Percentiles rank a stretch among this genome's conserved stretches.
These are phyloP conservation scores for Xylaria hypoxylon DNA, from an alignment of 2,329 filamentous ascomycete species.

Conservation along the genomic window DNA sequence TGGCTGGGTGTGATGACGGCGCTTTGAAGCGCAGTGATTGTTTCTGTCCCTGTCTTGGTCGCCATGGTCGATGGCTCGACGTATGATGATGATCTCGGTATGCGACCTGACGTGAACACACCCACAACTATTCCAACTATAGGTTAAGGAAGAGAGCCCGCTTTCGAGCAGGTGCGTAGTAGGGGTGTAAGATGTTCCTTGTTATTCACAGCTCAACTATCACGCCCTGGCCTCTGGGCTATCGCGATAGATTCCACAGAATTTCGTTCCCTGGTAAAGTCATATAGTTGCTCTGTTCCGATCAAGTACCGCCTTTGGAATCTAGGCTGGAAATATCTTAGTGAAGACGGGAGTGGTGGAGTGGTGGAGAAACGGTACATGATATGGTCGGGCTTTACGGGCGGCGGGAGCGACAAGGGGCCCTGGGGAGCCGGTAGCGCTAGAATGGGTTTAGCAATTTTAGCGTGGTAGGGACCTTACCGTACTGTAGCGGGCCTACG, in stretches of 20 bases:
- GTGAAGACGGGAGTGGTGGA: constrained; percentile 22
- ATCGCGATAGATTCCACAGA: constrained; percentile 14
- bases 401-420: no score
- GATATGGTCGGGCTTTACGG: no score
- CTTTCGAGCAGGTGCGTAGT: constrained; percentile 15
- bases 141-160: constrained; percentile 17
- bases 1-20: constrained; percentile 14
- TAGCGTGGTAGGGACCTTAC: no score
- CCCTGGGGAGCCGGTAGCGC: no score
- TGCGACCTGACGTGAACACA: constrained; percentile 14
- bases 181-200: constrained; percentile 23
- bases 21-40: constrained; percentile 21
- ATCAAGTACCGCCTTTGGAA: constrained; percentile 4
- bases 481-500: no score
- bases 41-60: constrained; percentile 20
- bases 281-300: constrained; percentile 1
- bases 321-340: constrained; percentile 25
- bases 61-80: constrained; percentile 22
- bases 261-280: constrained; percentile 9
- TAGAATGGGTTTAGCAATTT: no score
- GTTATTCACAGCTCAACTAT: constrained; percentile 16
- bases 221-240: constrained; percentile 18
- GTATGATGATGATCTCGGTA: constrained; percentile 17
- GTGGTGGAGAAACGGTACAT: constrained; percentile 8
- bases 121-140: constrained; percentile 10